Percentiles rank a stretch among this genome's conserved stretches.
These are phyloP conservation scores for Corniculantispora saksenae DNA, from an alignment of 2,329 filamentous ascomycete genomes.

Conservation along the genomic window DNA sequence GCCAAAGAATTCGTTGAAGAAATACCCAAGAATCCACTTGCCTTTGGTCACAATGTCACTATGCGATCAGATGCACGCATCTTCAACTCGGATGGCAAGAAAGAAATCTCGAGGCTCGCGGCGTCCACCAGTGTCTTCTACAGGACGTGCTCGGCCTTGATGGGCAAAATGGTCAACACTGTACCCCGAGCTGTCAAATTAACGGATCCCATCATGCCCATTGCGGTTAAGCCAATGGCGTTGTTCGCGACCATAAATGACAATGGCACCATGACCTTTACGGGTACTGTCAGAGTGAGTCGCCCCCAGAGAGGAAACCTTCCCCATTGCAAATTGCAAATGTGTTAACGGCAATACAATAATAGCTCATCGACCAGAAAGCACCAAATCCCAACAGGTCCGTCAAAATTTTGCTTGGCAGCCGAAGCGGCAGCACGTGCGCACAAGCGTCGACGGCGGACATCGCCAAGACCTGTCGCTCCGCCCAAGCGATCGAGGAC, in stretches of 20 bases:
- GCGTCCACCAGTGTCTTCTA: conserved; percentile 37
- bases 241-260: conserved; percentile 25
- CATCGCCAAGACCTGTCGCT: background rate
- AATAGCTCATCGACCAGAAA: background rate
- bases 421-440: conserved; percentile 21
- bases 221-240: conserved; percentile 32
- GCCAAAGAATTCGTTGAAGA: conserved; percentile 45
- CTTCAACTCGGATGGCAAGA: conserved; percentile 46
- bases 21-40: conserved; percentile 44
- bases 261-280: conserved; percentile 20
- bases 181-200: conserved; percentile 29
- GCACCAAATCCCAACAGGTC: conserved; percentile 23
- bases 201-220: conserved; percentile 28
- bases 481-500: background rate
- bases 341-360: background rate
- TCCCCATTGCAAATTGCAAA: background rate
- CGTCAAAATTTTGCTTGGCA: conserved; percentile 28
- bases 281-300: background rate
- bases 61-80: conserved; percentile 44
- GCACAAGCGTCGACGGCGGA: background rate
- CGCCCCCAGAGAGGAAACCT: background rate
- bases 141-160: conserved; percentile 28
- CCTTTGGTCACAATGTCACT: conserved; percentile 39
- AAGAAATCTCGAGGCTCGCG: conserved; percentile 42
- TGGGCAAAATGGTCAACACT: conserved; percentile 33